A percentile compares a stretch with the other conserved stretches of the same genome.
Evolutionary conservation across 2,329 filamentous ascomycete species (phyloP).

Genomic region (Zasmidium cellare): DNA sequence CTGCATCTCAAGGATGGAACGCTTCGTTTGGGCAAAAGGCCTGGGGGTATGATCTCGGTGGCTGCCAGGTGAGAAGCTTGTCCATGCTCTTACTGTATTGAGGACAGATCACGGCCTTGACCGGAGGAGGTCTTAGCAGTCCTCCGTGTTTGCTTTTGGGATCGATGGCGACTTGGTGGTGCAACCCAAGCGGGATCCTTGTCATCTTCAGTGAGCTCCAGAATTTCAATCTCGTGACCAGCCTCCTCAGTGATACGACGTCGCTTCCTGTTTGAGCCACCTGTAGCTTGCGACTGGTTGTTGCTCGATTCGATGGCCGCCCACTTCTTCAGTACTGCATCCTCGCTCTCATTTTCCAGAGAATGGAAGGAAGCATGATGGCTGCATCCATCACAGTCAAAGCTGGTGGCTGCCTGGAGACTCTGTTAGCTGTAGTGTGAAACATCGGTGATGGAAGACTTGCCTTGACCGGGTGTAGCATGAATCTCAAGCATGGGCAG

Average conservation of each 20-base stretch:
- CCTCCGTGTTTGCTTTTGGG: constrained; percentile 5
- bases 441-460: constrained; percentile 1
- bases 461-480: constrained; percentile 58
- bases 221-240: constrained; percentile 13
- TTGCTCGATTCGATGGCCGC: constrained; percentile 37
- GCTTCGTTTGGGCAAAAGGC: too few species aligned
- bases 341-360: constrained; percentile 53
- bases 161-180: not conserved
- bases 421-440: not conserved
- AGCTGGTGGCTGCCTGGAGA: constrained; percentile 47
- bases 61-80: not conserved
- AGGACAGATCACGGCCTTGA: not conserved
- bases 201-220: constrained; percentile 20
- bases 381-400: constrained; percentile 57
- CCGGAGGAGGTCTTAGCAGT: not conserved
- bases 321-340: constrained; percentile 50
- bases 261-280: constrained; percentile 28
- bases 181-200: not conserved
- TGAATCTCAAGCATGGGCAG: constrained; percentile 57
- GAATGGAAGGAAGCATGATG: constrained; percentile 58
- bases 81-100: not conserved
- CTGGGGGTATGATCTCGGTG: not conserved
- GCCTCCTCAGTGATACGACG: constrained; percentile 22
- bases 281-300: constrained; percentile 5
- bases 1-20: too few species aligned